phyloP scores from a whole-genome alignment of 2,329 filamentous ascomycete species.

The Pochonia chlamydosporia region DNA sequence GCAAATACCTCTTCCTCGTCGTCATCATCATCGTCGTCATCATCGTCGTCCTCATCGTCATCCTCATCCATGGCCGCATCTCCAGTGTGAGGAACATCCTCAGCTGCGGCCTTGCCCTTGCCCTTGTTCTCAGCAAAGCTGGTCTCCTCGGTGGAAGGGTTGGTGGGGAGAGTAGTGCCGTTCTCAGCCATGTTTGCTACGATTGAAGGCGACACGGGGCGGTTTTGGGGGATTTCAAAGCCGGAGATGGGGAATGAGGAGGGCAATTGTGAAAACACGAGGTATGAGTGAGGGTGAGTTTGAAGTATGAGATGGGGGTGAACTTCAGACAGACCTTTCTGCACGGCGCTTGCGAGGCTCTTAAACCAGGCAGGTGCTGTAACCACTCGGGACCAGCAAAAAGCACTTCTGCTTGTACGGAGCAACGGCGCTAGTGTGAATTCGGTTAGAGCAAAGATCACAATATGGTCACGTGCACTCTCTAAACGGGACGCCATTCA shows the following conservation, averaged over 20 bases:
- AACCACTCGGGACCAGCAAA: constrained; percentile 5
- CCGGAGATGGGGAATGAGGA: neutral
- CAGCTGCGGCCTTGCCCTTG: constrained; percentile 71
- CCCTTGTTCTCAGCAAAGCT: constrained; percentile 60
- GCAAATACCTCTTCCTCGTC: constrained; percentile 24
- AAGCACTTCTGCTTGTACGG: constrained; percentile 17
- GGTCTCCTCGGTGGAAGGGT: constrained; percentile 32
- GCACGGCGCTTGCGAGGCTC: constrained; percentile 16
- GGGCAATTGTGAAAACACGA: neutral
- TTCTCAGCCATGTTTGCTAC: constrained; percentile 38
- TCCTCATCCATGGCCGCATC: constrained; percentile 62
- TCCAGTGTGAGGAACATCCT: constrained; percentile 48
- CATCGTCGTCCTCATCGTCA: constrained; percentile 68
- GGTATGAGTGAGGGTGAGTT: constrained; percentile 13
- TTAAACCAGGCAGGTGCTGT: constrained; percentile 21
- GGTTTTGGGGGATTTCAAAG: neutral
- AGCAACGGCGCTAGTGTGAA: constrained; percentile 26
- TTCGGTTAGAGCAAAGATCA: constrained; percentile 6
- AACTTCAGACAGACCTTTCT: constrained; percentile 14
- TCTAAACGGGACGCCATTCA: too few species aligned
- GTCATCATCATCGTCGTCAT: constrained; percentile 39
- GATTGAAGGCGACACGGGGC: neutral
- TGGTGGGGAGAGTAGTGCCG: constrained; percentile 41
- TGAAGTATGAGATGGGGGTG: constrained; percentile 18
- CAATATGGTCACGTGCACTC: constrained; percentile 12